Evolutionary conservation across 1,284 basidiomycete species (phyloP).

Genomic region (Sanghuangporus sanghuang): DNA sequence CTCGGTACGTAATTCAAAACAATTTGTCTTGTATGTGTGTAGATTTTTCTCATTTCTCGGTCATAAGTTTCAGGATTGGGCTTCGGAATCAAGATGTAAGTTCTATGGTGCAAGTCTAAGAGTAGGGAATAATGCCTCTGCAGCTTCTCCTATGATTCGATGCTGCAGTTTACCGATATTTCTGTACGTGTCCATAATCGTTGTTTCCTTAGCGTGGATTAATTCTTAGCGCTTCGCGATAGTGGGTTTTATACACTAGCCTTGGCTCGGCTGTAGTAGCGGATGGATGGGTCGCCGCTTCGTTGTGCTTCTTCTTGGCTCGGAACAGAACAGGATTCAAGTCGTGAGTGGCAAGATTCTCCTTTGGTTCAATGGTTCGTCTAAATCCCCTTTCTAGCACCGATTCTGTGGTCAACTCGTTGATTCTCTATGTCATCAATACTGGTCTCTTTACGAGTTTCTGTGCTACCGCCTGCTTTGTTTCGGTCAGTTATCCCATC

Average conservation of each 20-base stretch:
- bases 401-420: not conserved
- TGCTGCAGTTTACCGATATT: not conserved
- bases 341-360: not conserved
- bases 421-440: constrained; percentile 1
- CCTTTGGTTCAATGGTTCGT: not conserved
- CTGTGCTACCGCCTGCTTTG: constrained; percentile 7
- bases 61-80: too few relatives aligned
- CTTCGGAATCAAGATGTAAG: too few relatives aligned
- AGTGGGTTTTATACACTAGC: constrained; percentile 10
- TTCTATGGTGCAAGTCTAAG: too few relatives aligned
- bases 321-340: constrained; percentile 10
- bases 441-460: not conserved
- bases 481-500: not conserved
- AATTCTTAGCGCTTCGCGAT: not conserved
- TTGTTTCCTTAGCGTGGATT: not conserved
- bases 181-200: not conserved
- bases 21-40: too few relatives aligned
- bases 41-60: too few relatives aligned
- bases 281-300: constrained; percentile 6
- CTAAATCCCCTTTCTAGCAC: not conserved
- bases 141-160: too few relatives aligned
- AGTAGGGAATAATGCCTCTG: too few relatives aligned
- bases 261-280: constrained; percentile 1
- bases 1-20: too few relatives aligned
- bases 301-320: constrained; percentile 9